Percentiles rank a stretch among this genome's conserved stretches.
These are phyloP conservation scores for Abortiporus biennis DNA, from an alignment of 1,284 basidiomycete species.

Conservation along the genomic window DNA sequence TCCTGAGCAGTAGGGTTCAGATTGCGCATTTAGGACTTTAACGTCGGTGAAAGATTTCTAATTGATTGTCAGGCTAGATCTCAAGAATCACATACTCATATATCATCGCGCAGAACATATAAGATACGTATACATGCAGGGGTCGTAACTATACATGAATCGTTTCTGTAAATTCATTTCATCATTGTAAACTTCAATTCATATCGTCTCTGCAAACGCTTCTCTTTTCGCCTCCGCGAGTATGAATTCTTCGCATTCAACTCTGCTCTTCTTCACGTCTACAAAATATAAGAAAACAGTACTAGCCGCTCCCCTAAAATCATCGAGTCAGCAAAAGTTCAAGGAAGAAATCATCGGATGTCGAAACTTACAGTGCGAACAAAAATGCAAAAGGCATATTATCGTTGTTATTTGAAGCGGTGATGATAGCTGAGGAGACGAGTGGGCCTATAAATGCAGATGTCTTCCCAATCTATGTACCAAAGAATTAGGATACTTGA, in stretches of 20 bases:
- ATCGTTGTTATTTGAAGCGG: conserved; percentile 62
- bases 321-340: background rate
- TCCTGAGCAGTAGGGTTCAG: no score
- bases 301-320: conserved; percentile 50
- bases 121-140: no score
- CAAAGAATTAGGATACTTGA: background rate
- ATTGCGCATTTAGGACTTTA: no score
- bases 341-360: background rate
- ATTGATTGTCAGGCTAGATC: no score
- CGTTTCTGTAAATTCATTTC: no score
- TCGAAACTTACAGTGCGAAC: conserved; percentile 53
- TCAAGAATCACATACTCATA: no score
- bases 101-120: no score
- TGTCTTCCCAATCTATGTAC: conserved; percentile 60
- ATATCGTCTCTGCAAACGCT: conserved; percentile 42
- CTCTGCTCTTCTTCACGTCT: conserved; percentile 62
- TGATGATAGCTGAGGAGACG: conserved; percentile 71
- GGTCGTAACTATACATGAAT: no score
- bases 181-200: no score
- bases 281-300: conserved; percentile 63
- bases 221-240: conserved; percentile 46
- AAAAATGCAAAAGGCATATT: conserved; percentile 82
- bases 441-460: conserved; percentile 81
- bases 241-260: conserved; percentile 62
- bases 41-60: no score